A percentile compares a stretch with the other conserved stretches of the same genome.
Conservation (phyloP, 352 stramenopile genomes). For the Plasmopara viticola region DNA sequence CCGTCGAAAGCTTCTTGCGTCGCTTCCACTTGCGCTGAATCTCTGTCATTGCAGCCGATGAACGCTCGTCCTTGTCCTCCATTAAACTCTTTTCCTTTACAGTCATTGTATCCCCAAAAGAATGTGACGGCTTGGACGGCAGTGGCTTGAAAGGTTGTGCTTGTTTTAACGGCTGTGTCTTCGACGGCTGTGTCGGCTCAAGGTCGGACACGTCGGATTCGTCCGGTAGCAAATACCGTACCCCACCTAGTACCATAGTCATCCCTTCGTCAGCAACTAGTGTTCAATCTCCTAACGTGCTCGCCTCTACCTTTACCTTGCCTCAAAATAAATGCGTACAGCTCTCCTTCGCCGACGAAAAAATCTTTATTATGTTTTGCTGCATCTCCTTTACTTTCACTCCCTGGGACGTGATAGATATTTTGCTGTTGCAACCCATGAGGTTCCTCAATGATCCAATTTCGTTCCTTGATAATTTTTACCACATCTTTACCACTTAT, state of each 20-base stretch:
- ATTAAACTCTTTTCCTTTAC: neutral
- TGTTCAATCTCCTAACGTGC: slow-evolving; percentile 1
- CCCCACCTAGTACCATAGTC: slow-evolving; percentile 9
- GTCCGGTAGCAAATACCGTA: slow-evolving; percentile 21
- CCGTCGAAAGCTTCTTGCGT: slow-evolving; percentile 31
- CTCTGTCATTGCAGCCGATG: neutral
- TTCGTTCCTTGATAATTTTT: slow-evolving; percentile 16
- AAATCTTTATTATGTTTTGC: slow-evolving; percentile 12
- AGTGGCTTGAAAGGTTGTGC: too few species aligned
- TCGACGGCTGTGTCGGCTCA: slow-evolving; percentile 10
- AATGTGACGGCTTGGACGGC: too few species aligned
- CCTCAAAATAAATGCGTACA: slow-evolving; percentile 32
- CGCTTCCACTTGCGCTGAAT: slow-evolving; percentile 27
- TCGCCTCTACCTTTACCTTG: slow-evolving; percentile 13
- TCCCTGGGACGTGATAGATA: slow-evolving; percentile 19
- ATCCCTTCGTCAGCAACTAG: neutral
- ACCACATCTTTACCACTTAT: slow-evolving; percentile 30
- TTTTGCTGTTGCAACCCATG: slow-evolving; percentile 22
- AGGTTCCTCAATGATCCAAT: slow-evolving; percentile 20
- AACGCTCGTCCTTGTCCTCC: neutral
- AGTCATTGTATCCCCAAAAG: too few species aligned
- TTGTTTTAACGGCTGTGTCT: neutral
- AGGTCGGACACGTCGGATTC: slow-evolving; percentile 21
- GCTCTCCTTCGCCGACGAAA: slow-evolving; percentile 30
- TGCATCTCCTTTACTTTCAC: slow-evolving; percentile 1